Evolutionary conservation across 805 yeast genomes (phyloP).

Genomic region (Brettanomyces anomalus): DNA sequence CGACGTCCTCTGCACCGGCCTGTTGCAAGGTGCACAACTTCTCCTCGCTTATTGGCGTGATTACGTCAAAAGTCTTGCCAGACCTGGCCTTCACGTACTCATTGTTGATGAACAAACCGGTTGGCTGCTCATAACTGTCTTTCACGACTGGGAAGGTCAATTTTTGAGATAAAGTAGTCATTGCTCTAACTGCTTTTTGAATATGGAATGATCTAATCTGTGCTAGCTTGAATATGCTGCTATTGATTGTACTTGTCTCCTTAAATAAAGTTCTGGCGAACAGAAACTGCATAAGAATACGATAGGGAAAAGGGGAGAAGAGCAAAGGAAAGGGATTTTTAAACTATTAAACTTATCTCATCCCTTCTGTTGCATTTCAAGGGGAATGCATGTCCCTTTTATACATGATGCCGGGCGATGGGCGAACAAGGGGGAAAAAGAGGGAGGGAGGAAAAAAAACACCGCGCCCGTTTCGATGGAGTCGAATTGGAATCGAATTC

Average conservation of each 20-base stretch:
- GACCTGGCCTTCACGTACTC: slow-evolving; percentile 42
- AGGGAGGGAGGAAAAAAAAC: no score
- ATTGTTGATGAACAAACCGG: slow-evolving; percentile 51
- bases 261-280: background rate
- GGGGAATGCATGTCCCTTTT: no score
- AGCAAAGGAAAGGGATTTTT: no score
- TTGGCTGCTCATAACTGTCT: slow-evolving; percentile 44
- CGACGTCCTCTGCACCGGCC: slow-evolving; percentile 56
- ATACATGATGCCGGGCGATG: no score
- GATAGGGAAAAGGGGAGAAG: no score
- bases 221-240: background rate
- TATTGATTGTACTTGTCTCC: background rate
- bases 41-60: slow-evolving; percentile 46
- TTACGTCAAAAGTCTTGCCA: slow-evolving; percentile 42
- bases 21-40: slow-evolving; percentile 41
- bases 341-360: no score
- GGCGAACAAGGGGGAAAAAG: no score
- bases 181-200: background rate
- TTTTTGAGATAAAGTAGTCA: slow-evolving; percentile 4
- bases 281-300: no score
- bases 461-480: no score
- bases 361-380: no score
- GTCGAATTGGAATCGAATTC: no score
- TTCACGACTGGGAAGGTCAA: slow-evolving; percentile 64
- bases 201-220: no score